These are phyloP conservation scores for Boletus pseudopeckii DNA, from an alignment of 768 basidiomycete species.

Conservation along the genomic window DNA sequence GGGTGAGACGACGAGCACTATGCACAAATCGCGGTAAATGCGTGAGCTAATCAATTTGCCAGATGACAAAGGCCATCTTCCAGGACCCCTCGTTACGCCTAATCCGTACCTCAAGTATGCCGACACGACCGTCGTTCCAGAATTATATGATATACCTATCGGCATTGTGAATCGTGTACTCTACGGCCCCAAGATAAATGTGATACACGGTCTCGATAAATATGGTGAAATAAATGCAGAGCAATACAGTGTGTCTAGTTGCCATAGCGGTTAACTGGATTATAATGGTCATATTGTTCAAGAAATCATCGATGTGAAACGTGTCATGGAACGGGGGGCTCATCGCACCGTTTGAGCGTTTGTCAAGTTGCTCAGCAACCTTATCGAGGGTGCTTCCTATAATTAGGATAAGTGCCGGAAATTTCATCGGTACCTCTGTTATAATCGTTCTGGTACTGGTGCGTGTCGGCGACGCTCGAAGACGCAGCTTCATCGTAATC, in stretches of 20 bases:
- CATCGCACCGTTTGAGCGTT: background rate
- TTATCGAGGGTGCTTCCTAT: background rate
- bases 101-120: constrained; percentile 52
- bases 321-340: background rate
- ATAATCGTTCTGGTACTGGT: constrained; percentile 31
- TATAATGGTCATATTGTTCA: constrained; percentile 12
- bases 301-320: constrained; percentile 10
- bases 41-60: constrained; percentile 13
- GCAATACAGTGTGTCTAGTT: constrained; percentile 3
- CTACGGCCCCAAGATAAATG: constrained; percentile 38
- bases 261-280: constrained; percentile 5
- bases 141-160: constrained; percentile 79
- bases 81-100: constrained; percentile 26
- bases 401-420: constrained; percentile 14
- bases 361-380: background rate
- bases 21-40: constrained; percentile 7
- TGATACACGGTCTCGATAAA: constrained; percentile 17
- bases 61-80: constrained; percentile 61
- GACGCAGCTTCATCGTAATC: constrained; percentile 36
- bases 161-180: constrained; percentile 75
- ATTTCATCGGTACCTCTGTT: constrained; percentile 10
- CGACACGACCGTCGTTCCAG: constrained; percentile 48
- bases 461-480: constrained; percentile 26
- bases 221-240: constrained; percentile 13
- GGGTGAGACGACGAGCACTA: constrained; percentile 41